Evolutionary conservation across 2,329 filamentous ascomycete species (phyloP).

Genomic region (Cercospora zeae-maydis): DNA sequence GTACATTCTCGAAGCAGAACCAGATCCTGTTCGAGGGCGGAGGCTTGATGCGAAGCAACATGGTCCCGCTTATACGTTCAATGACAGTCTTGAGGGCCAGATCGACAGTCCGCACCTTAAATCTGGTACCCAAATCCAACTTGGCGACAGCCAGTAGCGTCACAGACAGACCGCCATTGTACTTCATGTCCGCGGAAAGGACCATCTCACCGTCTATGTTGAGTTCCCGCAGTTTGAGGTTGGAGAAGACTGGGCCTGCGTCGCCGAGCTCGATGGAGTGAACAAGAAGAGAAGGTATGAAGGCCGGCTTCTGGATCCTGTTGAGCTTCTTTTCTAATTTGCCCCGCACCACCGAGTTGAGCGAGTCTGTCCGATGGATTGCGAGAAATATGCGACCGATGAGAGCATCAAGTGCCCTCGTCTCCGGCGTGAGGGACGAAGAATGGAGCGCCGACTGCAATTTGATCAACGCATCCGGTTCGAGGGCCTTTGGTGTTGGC

Average conservation of each 20-base stretch:
- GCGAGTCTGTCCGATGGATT: conserved; percentile 76
- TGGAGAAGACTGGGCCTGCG: conserved; percentile 81
- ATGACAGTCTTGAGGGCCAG: conserved; percentile 81
- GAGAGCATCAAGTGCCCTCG: conserved; percentile 88
- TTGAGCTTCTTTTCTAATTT: conserved; percentile 97
- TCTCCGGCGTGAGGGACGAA: conserved; percentile 76
- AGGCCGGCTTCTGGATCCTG: conserved; percentile 84
- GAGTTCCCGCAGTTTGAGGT: conserved; percentile 80
- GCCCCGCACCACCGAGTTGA: conserved; percentile 72
- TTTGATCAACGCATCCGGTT: conserved; percentile 80
- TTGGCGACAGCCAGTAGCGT: conserved; percentile 91
- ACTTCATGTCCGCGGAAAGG: conserved; percentile 81
- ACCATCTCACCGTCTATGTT: conserved; percentile 88
- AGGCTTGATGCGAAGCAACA: conserved; percentile 83
- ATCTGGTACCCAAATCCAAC: conserved; percentile 81
- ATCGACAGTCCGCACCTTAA: conserved; percentile 87
- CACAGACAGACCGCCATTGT: conserved; percentile 82
- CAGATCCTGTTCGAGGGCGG: conserved; percentile 94
- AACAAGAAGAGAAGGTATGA: conserved; percentile 80
- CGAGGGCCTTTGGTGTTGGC: conserved; percentile 71
- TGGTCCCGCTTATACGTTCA: conserved; percentile 79
- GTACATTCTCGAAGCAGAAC: conserved; percentile 91
- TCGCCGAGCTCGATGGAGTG: conserved; percentile 82
- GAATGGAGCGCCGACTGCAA: conserved; percentile 88
- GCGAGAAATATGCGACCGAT: conserved; percentile 84